These are phyloP conservation scores for Hypoxylon sp. DNA, from an alignment of 2,329 filamentous ascomycete species.

Conservation along the genomic window DNA sequence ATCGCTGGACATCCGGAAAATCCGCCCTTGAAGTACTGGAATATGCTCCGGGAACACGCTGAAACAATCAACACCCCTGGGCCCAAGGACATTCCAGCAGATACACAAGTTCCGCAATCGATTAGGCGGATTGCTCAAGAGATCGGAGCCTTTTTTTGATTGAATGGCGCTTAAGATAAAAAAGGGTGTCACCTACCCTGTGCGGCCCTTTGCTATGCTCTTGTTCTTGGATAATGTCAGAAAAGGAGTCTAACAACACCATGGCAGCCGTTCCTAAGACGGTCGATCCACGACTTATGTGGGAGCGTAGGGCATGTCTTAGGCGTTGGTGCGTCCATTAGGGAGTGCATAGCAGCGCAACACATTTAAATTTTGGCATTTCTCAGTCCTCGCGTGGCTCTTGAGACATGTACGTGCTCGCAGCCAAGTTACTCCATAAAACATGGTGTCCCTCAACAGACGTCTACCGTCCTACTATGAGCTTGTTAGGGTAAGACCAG, in stretches of 20 bases:
- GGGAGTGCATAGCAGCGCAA: neutral
- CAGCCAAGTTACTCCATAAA: conserved; percentile 1
- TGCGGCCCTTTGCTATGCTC: neutral
- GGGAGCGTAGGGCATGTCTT: neutral
- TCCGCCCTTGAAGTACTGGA: conserved; percentile 3
- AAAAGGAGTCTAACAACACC: neutral
- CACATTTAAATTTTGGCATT: neutral
- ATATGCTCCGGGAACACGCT: conserved; percentile 2
- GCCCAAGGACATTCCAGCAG: neutral
- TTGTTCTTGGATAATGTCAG: neutral
- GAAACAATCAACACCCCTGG: neutral
- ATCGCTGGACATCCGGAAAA: neutral
- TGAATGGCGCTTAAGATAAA: neutral
- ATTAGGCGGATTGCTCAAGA: conserved; percentile 7
- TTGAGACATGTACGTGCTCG: neutral
- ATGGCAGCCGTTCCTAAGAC: neutral
- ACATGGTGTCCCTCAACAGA: neutral
- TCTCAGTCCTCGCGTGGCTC: neutral
- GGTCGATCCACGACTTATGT: neutral
- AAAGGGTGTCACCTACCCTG: neutral
- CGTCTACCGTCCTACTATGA: neutral
- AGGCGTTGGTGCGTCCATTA: neutral
- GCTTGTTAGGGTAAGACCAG: neutral
- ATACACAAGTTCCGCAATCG: neutral
- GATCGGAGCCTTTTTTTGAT: conserved; percentile 4